phyloP scores from a whole-genome alignment of 1,284 basidiomycete genomes.

The Pseudozyma thailandica region DNA sequence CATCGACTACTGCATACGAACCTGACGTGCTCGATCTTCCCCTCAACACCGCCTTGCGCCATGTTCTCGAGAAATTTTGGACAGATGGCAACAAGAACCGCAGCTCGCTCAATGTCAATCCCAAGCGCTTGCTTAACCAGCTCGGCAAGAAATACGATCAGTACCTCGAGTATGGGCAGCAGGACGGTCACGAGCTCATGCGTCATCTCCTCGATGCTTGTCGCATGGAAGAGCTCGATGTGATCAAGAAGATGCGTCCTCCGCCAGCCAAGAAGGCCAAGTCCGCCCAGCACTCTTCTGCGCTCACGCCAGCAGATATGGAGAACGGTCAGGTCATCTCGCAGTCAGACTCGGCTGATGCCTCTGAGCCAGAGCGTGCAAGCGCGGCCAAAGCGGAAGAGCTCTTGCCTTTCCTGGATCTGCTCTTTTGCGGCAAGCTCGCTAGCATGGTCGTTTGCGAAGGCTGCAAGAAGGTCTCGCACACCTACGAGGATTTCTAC shows the following conservation, averaged over 20 bases:
- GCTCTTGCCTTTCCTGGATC: slow-evolving; percentile 81
- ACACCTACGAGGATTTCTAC: slow-evolving; percentile 91
- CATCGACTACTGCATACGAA: slow-evolving; percentile 20
- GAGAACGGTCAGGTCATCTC: slow-evolving; percentile 26
- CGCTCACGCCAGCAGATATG: slow-evolving; percentile 21
- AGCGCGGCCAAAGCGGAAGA: slow-evolving; percentile 67
- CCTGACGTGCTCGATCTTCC: slow-evolving; percentile 45
- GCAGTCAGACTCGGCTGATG: slow-evolving; percentile 1
- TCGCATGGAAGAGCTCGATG: slow-evolving; percentile 91
- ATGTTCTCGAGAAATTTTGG: slow-evolving; percentile 59
- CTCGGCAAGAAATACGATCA: slow-evolving; percentile 89
- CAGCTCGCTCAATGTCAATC: slow-evolving; percentile 59
- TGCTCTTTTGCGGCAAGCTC: slow-evolving; percentile 86
- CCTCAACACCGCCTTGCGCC: slow-evolving; percentile 57
- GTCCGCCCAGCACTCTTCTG: slow-evolving; percentile 26
- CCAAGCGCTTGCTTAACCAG: slow-evolving; percentile 73
- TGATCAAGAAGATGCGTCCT: slow-evolving; percentile 80
- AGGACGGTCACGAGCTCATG: slow-evolving; percentile 93
- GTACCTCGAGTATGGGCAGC: slow-evolving; percentile 83
- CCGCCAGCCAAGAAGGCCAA: slow-evolving; percentile 67
- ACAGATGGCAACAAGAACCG: slow-evolving; percentile 26
- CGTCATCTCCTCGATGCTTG: slow-evolving; percentile 89
- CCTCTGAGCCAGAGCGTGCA: not conserved
- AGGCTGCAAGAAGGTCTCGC: slow-evolving; percentile 85
- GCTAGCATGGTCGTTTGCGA: slow-evolving; percentile 92